Base-by-base conservation (phyloP, 352 stramenopile species). In the Albugo candida region DNA sequence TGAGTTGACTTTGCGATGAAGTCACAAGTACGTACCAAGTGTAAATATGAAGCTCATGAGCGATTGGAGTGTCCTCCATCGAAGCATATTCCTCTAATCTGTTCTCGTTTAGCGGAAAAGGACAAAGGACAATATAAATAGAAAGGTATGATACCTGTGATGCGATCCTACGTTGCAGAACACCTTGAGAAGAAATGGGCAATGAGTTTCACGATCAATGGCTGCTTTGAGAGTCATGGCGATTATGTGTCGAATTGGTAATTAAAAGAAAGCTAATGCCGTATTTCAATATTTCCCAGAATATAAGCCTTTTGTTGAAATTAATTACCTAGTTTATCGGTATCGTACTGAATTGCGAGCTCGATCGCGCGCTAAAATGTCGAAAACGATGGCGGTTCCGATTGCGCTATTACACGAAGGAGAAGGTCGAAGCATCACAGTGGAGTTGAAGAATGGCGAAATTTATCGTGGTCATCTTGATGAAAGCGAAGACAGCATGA, bases 401-500 rank as follows among this genome's bases (percentile, higher is more conserved):
- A 77, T 91, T 59, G 66, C 71, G 55, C 61, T 93, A 58, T 65
- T 93, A 52, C 81, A 93, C 52, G 81, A 93, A 48, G 78, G 76
- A 35, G 81, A 93, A 53, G 81, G 81, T 43, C 71, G 77, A 47
- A 72, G 61, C 17, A 76, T 93, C 51, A 91, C 78, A 6, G 58
- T 93, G 16, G 81, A 93, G 64, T 71, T 88, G 18, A 91, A 89
- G 70, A 88, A 88, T 36, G 78, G 81, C 34, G 79, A 92, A 51
- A 81, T 89, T 47, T 93, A 93, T 55, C 70, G 76, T 38, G 81
- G 81, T 5, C 63, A 87, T 46, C 54, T 93, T 40, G 55, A 65
- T 13, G 74, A 92, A 55, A 88, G 72, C 49, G 81, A 93, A 58
- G 81, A 93, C 61, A 97, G 89, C 45, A 98, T 98, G 94, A 98